These are phyloP conservation scores for Fusarium pseudocircinatum DNA, from an alignment of 2,329 filamentous ascomycete species.

Conservation along the genomic window DNA sequence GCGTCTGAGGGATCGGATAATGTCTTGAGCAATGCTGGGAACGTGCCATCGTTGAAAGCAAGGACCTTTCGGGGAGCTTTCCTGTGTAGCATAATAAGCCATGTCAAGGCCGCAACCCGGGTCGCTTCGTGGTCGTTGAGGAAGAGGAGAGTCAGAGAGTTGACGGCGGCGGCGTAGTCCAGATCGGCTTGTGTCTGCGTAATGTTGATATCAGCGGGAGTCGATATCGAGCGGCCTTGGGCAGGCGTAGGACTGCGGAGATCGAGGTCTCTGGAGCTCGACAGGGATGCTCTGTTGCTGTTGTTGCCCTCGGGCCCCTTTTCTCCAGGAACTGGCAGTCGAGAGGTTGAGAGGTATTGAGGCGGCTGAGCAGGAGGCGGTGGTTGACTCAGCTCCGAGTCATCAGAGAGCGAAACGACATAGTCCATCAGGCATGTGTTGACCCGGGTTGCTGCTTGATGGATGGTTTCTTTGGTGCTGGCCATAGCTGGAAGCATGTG, in stretches of 20 bases:
- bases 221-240: slow-evolving; percentile 58
- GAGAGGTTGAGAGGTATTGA: slow-evolving; percentile 48
- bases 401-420: slow-evolving; percentile 88
- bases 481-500: slow-evolving; percentile 95
- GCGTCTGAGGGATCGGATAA: slow-evolving; percentile 94
- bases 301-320: slow-evolving; percentile 55
- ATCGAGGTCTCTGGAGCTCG: slow-evolving; percentile 64
- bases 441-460: slow-evolving; percentile 86
- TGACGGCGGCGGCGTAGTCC: slow-evolving; percentile 96
- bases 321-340: slow-evolving; percentile 56
- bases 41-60: slow-evolving; percentile 96
- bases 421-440: slow-evolving; percentile 94
- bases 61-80: slow-evolving; percentile 94
- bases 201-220: slow-evolving; percentile 55
- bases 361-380: slow-evolving; percentile 39
- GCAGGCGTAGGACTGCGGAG: slow-evolving; percentile 61
- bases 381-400: slow-evolving; percentile 52
- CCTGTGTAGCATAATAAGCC: slow-evolving; percentile 97
- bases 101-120: slow-evolving; percentile 89
- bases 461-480: slow-evolving; percentile 87
- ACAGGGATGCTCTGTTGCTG: slow-evolving; percentile 62
- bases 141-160: slow-evolving; percentile 90
- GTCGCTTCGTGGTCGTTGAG: slow-evolving; percentile 97
- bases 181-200: slow-evolving; percentile 71
- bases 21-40: slow-evolving; percentile 94